phyloP scores from a whole-genome alignment of 164 flowering plant genomes.

The Vitis amurensis region DNA sequence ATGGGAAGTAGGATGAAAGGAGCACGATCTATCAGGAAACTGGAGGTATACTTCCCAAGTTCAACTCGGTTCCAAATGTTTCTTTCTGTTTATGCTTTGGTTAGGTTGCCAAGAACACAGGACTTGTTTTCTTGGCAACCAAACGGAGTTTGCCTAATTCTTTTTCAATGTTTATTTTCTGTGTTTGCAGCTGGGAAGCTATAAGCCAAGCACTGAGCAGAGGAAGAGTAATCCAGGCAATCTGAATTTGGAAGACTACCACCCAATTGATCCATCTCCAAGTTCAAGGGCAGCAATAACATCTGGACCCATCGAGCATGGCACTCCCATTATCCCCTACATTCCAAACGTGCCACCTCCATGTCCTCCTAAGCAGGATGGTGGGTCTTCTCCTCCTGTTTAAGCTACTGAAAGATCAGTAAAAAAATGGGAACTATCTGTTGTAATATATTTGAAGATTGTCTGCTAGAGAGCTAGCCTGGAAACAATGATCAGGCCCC shows the following conservation, averaged over 20 bases:
- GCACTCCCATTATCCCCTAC: conserved; percentile 4
- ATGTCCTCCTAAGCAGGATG: conserved; percentile 4
- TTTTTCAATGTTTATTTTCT: neutral
- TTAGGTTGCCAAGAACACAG: neutral
- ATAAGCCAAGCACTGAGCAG: neutral
- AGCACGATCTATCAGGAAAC: neutral
- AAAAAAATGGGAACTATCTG: too few relatives aligned
- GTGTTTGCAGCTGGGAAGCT: neutral
- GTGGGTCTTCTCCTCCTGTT: too few relatives aligned
- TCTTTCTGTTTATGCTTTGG: neutral
- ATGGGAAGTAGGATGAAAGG: too few relatives aligned
- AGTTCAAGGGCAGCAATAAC: conserved; percentile 22
- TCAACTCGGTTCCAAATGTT: neutral
- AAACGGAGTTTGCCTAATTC: neutral
- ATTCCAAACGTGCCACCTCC: conserved; percentile 21
- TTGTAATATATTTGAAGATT: too few relatives aligned
- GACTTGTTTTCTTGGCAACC: neutral
- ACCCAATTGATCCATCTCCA: conserved; percentile 22
- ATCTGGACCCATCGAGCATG: conserved; percentile 25
- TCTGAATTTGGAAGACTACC: conserved; percentile 20
- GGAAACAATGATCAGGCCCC: too few relatives aligned
- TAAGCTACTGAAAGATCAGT: too few relatives aligned
- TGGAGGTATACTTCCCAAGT: neutral
- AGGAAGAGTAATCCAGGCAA: neutral
- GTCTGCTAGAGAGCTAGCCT: too few relatives aligned